Evolutionary conservation across 148 eudicot species (phyloP).

Genomic region (Euryodendron excelsum): DNA sequence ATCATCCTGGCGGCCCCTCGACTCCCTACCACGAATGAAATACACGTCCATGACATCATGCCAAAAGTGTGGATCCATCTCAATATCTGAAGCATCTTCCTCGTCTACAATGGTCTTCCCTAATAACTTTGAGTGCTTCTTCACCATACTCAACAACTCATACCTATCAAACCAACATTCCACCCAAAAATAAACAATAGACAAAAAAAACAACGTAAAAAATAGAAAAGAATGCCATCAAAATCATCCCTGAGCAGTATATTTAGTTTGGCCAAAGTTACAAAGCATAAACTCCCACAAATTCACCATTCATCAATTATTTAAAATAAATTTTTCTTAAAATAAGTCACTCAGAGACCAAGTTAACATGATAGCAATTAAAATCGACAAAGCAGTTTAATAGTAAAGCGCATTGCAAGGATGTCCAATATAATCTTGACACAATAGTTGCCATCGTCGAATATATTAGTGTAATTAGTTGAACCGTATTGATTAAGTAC

Average conservation of each 20-base stretch:
- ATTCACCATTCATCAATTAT: no score
- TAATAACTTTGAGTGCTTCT: slow-evolving; percentile 84
- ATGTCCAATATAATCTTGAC: background rate
- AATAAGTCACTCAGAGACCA: no score
- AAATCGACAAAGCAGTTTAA: no score
- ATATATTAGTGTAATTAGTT: background rate
- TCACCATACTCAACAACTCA: slow-evolving; percentile 87
- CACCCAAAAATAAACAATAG: slow-evolving; percentile 7
- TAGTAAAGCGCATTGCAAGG: background rate
- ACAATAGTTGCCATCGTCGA: background rate
- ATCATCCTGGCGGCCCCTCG: slow-evolving; percentile 85
- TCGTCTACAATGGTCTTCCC: slow-evolving; percentile 68
- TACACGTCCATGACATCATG: slow-evolving; percentile 73
- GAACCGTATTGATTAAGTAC: background rate
- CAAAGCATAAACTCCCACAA: no score
- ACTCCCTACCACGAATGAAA: slow-evolving; percentile 69
- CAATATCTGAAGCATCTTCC: slow-evolving; percentile 71
- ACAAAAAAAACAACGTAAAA: background rate
- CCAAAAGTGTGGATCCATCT: slow-evolving; percentile 90
- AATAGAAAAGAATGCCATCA: background rate
- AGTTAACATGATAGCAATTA: no score
- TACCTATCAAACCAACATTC: slow-evolving; percentile 45
- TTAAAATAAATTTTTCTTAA: no score
- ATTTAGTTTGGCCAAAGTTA: no score
- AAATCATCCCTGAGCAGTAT: no score